Base-by-base conservation (phyloP, 768 basidiomycete genomes). In the Xerocomellus dryophilus region DNA sequence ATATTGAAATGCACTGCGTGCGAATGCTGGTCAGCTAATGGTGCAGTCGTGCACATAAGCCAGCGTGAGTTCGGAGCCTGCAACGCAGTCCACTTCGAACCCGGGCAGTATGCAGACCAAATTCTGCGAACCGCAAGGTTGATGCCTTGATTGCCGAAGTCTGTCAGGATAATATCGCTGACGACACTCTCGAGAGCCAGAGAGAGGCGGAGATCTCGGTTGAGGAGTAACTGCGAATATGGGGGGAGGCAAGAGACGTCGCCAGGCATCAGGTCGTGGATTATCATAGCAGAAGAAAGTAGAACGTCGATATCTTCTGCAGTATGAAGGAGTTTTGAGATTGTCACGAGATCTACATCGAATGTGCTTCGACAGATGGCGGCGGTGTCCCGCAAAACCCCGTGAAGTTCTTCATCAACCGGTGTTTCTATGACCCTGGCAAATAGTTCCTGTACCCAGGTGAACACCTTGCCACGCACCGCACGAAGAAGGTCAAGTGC, bases 381-480 rank as follows among this genome's bases (percentile, higher is more conserved):
- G 3, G 75, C 76, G 43, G 71, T 64, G 42, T 74, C 72, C 27
- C 71, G 66, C 29, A 74, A 54, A 10, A 63, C 67, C 11, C 48
- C 44, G 36, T 61, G 59, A 27, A 64, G 35, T 1, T 61, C 60
- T 4, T 54, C 50, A 18, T 59, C 59, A 7, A 40, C 54, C 3
- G 31, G 35, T 17, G 53, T 25, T 2, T 18, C 14, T 18, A 62
- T 58, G 20, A 70, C 53, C 32, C 64, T 69, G 0, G 31, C 21
- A 1, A 57, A 53, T 7, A 77, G 53, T n/a, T 77, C 57, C 2
- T 47, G 43, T 50, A 75, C 66, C 76, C 79, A 80, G 9, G 56
- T 45, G 36, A 70, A 67, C 5, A 68, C 57, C 15, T 67, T 66
- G 9, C 43, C 12, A 23, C 78, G 70, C 32, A 70, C 64, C 17